Base-by-base conservation (phyloP, 2,329 filamentous ascomycete genomes). In the Monosporascus sp. region DNA sequence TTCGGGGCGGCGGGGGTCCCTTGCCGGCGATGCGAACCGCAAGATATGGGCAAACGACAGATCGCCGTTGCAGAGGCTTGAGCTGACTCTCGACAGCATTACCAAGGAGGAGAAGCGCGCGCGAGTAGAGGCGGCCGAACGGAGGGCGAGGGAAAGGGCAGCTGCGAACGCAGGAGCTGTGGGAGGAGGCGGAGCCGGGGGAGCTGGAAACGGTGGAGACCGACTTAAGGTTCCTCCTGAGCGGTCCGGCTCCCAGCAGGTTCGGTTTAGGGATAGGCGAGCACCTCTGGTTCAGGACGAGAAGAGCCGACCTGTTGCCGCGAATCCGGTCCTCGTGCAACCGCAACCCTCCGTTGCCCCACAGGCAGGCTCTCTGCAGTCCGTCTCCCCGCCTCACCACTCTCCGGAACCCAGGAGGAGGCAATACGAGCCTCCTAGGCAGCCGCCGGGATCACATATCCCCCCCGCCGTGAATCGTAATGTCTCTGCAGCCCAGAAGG, bases 51-150 rank as follows among this genome's bases (percentile, higher is more conserved):
- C 93, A 65, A 80, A 87, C 53, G 88, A 95, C 68, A 85, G 89
- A 64, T 97, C 93, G 58, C 94, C 95, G 50, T 79, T 99, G 50
- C 93, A 99, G 71, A 94, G 87, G 75, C 82, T 99, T 61, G 93
- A 99, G 75, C 84, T 89, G 65, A 94, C 90, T 64, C 80, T 97
- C 65, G 88, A 88, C 70, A 91, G 89, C 72, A 93, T 97, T 70
- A 96, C 89, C 69, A 97, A 97, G 70, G 92, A 97, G 72, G 92
- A 97, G 72, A 95, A 96, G 70, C 82, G 93, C 59, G 91, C 91
- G 8, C 82, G 90, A 47, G 84, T 93, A 5, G 82, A 91, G 67
- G 88, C 93, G 63, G 91, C 91, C 6, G 93, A 97, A 69, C 79
- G 85, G 60, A 81, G 82, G 44, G 81, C 86, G 19, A 82, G 85